Evolutionary conservation across 176 grass and related monocot genomes (phyloP).

Genomic region (Eragrostis nindensis): DNA sequence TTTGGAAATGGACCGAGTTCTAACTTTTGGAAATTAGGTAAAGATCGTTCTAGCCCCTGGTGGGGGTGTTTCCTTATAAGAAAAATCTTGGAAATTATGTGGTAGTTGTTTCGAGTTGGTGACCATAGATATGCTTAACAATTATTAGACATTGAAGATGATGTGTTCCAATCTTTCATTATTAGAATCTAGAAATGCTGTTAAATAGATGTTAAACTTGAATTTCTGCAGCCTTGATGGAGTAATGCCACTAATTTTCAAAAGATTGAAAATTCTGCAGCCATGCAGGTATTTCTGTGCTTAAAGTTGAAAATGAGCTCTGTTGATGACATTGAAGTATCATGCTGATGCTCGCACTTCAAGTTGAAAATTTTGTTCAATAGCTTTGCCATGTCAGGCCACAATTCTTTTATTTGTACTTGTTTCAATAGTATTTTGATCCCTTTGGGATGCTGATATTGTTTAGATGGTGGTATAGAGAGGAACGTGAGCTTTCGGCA

Average conservation of each 20-base stretch:
- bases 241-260: background rate
- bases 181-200: too few species aligned
- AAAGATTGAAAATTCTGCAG: too few species aligned
- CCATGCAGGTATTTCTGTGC: constrained; percentile 45
- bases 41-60: background rate
- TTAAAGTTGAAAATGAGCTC: background rate
- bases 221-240: background rate
- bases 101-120: constrained; percentile 4
- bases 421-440: constrained; percentile 33
- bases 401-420: constrained; percentile 28
- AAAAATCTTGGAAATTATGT: too few species aligned
- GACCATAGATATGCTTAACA: background rate
- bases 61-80: background rate
- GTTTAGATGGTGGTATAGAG: constrained; percentile 49
- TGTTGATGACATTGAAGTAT: constrained; percentile 5
- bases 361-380: constrained; percentile 30
- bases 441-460: constrained; percentile 34
- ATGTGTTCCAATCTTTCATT: too few species aligned
- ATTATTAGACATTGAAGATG: too few species aligned
- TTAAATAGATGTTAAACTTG: background rate
- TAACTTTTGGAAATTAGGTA: background rate
- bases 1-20: background rate
- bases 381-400: constrained; percentile 22
- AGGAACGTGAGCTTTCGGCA: constrained; percentile 34
- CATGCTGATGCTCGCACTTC: constrained; percentile 20